Percentiles rank a stretch among this genome's conserved stretches.
Evolutionary conservation across 2,329 filamentous ascomycete genomes (phyloP).

Genomic region (Neopestalotiopsis sp.): DNA sequence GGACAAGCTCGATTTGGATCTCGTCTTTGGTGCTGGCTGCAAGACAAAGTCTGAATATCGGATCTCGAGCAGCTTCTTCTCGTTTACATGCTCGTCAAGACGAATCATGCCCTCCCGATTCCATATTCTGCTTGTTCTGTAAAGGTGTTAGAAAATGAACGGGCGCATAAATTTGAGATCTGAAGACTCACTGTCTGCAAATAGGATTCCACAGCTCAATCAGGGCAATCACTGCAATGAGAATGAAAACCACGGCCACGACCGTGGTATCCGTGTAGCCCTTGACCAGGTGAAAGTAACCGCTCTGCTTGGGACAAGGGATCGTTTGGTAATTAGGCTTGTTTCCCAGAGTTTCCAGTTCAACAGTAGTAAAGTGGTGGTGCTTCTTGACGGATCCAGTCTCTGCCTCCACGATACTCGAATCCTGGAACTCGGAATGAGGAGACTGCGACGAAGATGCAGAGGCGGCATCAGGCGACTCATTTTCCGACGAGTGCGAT

Average conservation of each 20-base stretch:
- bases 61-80: slow-evolving; percentile 7
- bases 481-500: not conserved
- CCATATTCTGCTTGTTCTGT: slow-evolving; percentile 25
- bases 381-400: slow-evolving; percentile 26
- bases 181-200: slow-evolving; percentile 26
- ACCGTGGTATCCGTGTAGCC: slow-evolving; percentile 32
- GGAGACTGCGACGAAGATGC: slow-evolving; percentile 21
- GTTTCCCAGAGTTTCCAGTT: slow-evolving; percentile 33
- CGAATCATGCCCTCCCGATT: slow-evolving; percentile 27
- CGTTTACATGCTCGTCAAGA: slow-evolving; percentile 22
- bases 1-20: not conserved
- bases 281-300: slow-evolving; percentile 31
- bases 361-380: slow-evolving; percentile 32
- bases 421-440: slow-evolving; percentile 30
- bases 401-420: slow-evolving; percentile 34
- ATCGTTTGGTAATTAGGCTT: slow-evolving; percentile 31
- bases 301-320: slow-evolving; percentile 30
- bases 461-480: not conserved
- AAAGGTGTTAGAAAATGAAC: not conserved
- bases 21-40: slow-evolving; percentile 8
- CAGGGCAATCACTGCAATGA: slow-evolving; percentile 27
- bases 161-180: not conserved
- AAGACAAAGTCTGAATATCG: slow-evolving; percentile 1
- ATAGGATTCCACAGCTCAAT: slow-evolving; percentile 29
- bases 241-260: slow-evolving; percentile 27